Percentiles rank a stretch among this genome's conserved stretches.
phyloP scores from a whole-genome alignment of 75 land plant genomes.

The Adiantum capillusveneris region DNA sequence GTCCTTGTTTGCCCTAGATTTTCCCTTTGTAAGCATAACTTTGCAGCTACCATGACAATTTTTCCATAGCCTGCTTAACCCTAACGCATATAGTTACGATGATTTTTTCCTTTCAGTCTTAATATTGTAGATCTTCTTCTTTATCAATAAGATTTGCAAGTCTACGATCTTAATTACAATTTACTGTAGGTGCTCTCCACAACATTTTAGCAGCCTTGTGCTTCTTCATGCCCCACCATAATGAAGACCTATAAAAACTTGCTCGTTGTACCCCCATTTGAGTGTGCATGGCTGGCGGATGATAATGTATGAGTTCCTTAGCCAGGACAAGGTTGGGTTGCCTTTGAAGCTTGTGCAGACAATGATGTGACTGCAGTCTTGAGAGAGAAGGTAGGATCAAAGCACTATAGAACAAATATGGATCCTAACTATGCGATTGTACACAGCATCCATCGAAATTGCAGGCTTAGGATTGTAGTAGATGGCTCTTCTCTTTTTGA shows the following conservation, averaged over 20 bases:
- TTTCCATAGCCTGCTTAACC: too few species aligned
- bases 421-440: constrained; percentile 83
- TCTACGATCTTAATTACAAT: too few species aligned
- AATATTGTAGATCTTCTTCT: too few species aligned
- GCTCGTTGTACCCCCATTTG: constrained; percentile 86
- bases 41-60: too few species aligned
- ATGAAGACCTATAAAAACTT: neutral
- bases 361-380: constrained; percentile 93
- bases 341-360: constrained; percentile 88
- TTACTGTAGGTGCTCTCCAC: too few species aligned
- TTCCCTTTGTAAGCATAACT: too few species aligned
- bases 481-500: constrained; percentile 82
- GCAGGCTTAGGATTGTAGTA: constrained; percentile 63
- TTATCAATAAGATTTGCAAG: too few species aligned
- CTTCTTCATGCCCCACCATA: too few species aligned
- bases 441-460: constrained; percentile 78
- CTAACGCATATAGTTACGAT: too few species aligned
- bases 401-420: constrained; percentile 69
- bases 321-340: constrained; percentile 84
- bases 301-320: constrained; percentile 66
- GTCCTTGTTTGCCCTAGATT: too few species aligned
- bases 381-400: constrained; percentile 73
- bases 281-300: constrained; percentile 75
- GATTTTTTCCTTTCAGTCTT: too few species aligned
- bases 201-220: too few species aligned